These are phyloP conservation scores for Exidia glandulosa DNA, from an alignment of 768 basidiomycete genomes.

Conservation along the genomic window DNA sequence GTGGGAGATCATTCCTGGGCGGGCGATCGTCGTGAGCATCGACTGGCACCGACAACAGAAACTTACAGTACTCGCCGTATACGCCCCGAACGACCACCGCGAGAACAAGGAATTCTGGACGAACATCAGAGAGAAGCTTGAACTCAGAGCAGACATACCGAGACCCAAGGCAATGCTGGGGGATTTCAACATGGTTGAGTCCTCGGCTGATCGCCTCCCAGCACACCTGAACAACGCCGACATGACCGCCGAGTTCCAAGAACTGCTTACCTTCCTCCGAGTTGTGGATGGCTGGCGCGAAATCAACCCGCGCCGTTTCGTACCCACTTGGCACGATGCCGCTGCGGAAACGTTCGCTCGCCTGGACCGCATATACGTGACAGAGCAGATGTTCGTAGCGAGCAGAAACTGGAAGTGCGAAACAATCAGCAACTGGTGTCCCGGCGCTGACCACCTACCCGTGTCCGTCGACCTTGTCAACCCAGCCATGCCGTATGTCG, in stretches of 20 bases:
- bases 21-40: neutral
- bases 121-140: neutral
- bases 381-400: neutral
- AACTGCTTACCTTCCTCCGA: neutral
- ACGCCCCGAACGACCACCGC: neutral
- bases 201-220: conserved; percentile 10
- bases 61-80: neutral
- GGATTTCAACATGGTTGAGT: conserved; percentile 13
- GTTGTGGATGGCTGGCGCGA: neutral
- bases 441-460: neutral
- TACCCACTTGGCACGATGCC: neutral
- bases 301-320: neutral
- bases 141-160: neutral
- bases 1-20: neutral
- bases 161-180: conserved; percentile 9
- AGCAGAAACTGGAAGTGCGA: neutral
- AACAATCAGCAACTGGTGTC: neutral
- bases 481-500: neutral
- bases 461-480: neutral
- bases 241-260: neutral
- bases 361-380: neutral
- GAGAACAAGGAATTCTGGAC: neutral
- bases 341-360: neutral
- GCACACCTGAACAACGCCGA: neutral
- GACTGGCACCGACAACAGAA: neutral